Base-by-base conservation (phyloP, 2,329 filamentous ascomycete species). In the Aspergillus intermedius region DNA sequence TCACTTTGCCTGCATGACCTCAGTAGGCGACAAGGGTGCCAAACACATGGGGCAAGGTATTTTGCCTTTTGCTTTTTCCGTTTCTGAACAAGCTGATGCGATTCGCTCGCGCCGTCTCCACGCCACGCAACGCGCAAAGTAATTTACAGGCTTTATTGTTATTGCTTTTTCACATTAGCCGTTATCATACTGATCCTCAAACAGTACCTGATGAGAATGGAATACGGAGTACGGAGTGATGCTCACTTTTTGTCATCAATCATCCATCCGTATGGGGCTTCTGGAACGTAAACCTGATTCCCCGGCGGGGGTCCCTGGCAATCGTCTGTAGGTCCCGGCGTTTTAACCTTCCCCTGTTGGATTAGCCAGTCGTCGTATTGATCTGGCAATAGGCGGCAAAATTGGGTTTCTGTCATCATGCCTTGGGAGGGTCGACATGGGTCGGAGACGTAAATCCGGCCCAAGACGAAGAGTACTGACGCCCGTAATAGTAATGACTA, bases 401-500 rank as follows among this genome's bases (percentile, higher is more conserved):
- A 8, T 17, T 37, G 34, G 34, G 34, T 37, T n/a, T 17, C 15
- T 37, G 34, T 37, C 34, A 37, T 15, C 9, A 37, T 37, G 34
- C 17, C 17, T 19, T 40, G 17, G 4, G 37, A 21, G 37, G 37
- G 37, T 15, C 32, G 32, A 35, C 32, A 13, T 37, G 34, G 15
- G 15, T 37, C 34, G 15, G 34, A n/a, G 34, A 37, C n/a, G 13
- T 6, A n/a, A 37, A 42, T 42, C 19, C 19, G 17, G 8, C 15
- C 13, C n/a, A 22, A 22, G 23, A 42, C 12, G 41, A 42, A 2
- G 37, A 13, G 41, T 30, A 42, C 12, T 9, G 30, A 44, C 19
- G 40, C 30, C 35, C 43, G 44, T 40, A 54, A 43, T 30, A 45
- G 25, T 43, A 54, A 52, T 44, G 48, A 28, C 25, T 57, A 50